Evolutionary conservation across 352 stramenopile species (phyloP).

Genomic region (Pythium sukuiense): DNA sequence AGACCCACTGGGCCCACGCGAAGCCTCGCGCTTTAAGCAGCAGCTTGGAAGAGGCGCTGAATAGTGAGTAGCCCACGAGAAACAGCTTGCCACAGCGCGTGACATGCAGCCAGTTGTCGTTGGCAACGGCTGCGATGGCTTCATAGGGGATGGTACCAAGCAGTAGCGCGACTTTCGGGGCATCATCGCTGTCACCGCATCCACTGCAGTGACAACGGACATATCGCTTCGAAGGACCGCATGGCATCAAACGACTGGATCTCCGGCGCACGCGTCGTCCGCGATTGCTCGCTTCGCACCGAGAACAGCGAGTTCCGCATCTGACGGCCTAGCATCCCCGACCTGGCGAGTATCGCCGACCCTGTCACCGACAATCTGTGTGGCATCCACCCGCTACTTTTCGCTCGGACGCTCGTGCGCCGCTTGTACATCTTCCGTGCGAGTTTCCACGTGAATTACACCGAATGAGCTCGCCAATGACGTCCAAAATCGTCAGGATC

Average conservation of each 20-base stretch:
- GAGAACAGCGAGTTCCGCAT: constrained; percentile 16
- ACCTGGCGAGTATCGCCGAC: constrained; percentile 1
- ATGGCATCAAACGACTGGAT: constrained; percentile 12
- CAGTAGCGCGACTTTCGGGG: neutral
- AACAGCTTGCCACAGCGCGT: constrained; percentile 18
- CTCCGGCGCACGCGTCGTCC: neutral
- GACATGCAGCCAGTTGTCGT: constrained; percentile 27
- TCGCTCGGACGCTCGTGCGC: neutral
- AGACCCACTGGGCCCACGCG: constrained; percentile 36
- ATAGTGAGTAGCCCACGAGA: neutral
- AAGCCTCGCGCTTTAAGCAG: constrained; percentile 26
- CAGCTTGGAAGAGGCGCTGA: neutral
- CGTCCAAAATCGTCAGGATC: constrained; percentile 28
- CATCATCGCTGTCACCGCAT: neutral
- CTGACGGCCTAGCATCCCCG: neutral
- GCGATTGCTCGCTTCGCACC: neutral
- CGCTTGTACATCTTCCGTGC: neutral
- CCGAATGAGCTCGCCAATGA: neutral
- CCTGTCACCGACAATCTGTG: neutral
- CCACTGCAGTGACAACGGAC: neutral
- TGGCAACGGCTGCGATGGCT: constrained; percentile 4
- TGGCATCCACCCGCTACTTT: neutral
- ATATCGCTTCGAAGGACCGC: constrained; percentile 14
- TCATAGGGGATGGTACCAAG: constrained; percentile 12
- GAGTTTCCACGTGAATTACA: neutral